Evolutionary conservation across 2,329 filamentous ascomycete species (phyloP).

Genomic region (Monascus ruber): DNA sequence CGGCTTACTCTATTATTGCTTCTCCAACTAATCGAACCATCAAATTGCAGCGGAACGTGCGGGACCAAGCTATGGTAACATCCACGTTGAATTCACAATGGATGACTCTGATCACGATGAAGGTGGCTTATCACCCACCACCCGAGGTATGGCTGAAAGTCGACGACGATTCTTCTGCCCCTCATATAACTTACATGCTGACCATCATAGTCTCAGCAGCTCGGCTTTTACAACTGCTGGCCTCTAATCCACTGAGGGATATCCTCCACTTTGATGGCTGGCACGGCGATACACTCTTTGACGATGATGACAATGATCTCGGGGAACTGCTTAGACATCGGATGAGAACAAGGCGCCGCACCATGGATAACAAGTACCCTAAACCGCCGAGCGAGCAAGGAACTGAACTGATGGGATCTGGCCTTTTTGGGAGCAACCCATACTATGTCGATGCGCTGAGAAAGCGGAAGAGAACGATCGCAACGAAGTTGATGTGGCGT

Average conservation of each 20-base stretch:
- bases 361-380: slow-evolving; percentile 50
- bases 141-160: slow-evolving; percentile 11
- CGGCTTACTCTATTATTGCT: not conserved
- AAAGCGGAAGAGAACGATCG: slow-evolving; percentile 51
- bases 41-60: slow-evolving; percentile 5
- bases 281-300: slow-evolving; percentile 9
- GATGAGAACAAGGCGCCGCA: slow-evolving; percentile 34
- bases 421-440: slow-evolving; percentile 64
- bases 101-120: slow-evolving; percentile 10
- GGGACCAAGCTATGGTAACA: slow-evolving; percentile 11
- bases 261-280: slow-evolving; percentile 34
- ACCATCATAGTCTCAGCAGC: slow-evolving; percentile 19
- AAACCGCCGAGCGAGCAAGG: slow-evolving; percentile 73
- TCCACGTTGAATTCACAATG: slow-evolving; percentile 19
- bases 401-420: slow-evolving; percentile 66
- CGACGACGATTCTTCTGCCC: not conserved
- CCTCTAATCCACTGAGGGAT: slow-evolving; percentile 41
- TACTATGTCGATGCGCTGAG: slow-evolving; percentile 36
- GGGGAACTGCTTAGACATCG: slow-evolving; percentile 31
- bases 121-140: slow-evolving; percentile 5
- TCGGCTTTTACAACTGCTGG: slow-evolving; percentile 45
- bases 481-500: slow-evolving; percentile 63
- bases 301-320: slow-evolving; percentile 21
- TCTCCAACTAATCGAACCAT: slow-evolving; percentile 1
- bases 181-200: slow-evolving; percentile 1